Evolutionary conservation across 805 yeast genomes (phyloP), one percentile per base, ranked within the genome.

Genomic region (Komagataella mondaviorum): DNA sequence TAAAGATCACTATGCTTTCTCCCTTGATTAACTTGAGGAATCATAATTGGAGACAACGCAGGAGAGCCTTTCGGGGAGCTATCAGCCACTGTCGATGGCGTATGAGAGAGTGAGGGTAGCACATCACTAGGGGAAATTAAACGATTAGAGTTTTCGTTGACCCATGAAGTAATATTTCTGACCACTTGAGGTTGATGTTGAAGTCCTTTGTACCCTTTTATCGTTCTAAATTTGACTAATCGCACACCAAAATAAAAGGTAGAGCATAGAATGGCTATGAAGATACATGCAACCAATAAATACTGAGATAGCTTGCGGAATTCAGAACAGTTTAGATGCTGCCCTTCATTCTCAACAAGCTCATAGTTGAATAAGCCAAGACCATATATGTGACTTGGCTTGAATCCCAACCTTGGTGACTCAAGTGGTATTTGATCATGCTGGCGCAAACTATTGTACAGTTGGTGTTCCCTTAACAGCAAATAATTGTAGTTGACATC

Each of bases 401-500:
- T 56, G 51, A 67, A 67, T 6, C 58, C 59, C 23, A 64, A 46
- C 48, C 57, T 56, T 24, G 48, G 53, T 43, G 59, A 52, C 44
- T 58, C 54, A 30, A 30, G 39, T 2, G 39, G 39, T 8, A 30
- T 30, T 30, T 30, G 10, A 10, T 12, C 39, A 30, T 30, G 39
- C 39, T 30, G 39, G 39, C 39, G 39, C 2, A 60, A 47, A 48
- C 63, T 66, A 39, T 60, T 60, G 52, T 55, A 67, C 7, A 62
- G 51, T 30, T 30, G 39, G 51, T 67, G 71, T 54, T 67, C 71
- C 50, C 69, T 58, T 17, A 67, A 49, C 12, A 67, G 58, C 5
- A 66, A 62, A 0, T 65, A 51, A 51, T 67, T 70, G 54, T 61
- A 57, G 17, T 61, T 57, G 6, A 69, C 62, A 5, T 61, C 58